phyloP scores from a whole-genome alignment of 2,329 filamentous ascomycete genomes.

The Nothophoma quercina region DNA sequence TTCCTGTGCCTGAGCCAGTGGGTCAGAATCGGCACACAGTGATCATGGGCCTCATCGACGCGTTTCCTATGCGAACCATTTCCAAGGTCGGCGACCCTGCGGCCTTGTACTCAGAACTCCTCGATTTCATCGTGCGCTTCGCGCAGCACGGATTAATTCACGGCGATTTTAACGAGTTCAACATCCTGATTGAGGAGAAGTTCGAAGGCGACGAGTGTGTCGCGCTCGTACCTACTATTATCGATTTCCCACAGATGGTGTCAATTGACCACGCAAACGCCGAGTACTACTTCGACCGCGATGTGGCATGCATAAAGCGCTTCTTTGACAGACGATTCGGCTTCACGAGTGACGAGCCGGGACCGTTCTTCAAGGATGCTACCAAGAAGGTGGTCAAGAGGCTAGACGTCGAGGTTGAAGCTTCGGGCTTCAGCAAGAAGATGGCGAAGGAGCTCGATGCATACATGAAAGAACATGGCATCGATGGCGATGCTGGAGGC shows the following conservation, averaged over 20 bases:
- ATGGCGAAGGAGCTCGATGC: slow-evolving; percentile 93
- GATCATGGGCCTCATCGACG: slow-evolving; percentile 93
- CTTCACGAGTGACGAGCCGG: slow-evolving; percentile 81
- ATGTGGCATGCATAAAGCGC: slow-evolving; percentile 92
- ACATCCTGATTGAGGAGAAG: slow-evolving; percentile 89
- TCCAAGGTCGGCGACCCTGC: slow-evolving; percentile 83
- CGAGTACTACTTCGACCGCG: slow-evolving; percentile 96
- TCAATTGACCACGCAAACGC: slow-evolving; percentile 94
- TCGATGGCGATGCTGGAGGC: slow-evolving; percentile 60
- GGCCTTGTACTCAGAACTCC: slow-evolving; percentile 87
- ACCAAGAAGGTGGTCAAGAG: slow-evolving; percentile 75
- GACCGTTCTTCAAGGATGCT: slow-evolving; percentile 85
- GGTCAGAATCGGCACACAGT: slow-evolving; percentile 94
- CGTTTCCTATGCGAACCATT: slow-evolving; percentile 90
- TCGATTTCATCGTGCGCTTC: slow-evolving; percentile 82
- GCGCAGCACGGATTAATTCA: slow-evolving; percentile 91
- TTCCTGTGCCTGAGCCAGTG: slow-evolving; percentile 87
- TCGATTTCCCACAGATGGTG: slow-evolving; percentile 98
- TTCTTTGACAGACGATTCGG: slow-evolving; percentile 92
- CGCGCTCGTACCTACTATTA: slow-evolving; percentile 79
- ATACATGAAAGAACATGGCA: slow-evolving; percentile 79
- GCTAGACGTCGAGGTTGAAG: slow-evolving; percentile 87
- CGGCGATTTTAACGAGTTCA: slow-evolving; percentile 99
- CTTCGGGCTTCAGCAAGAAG: slow-evolving; percentile 94
- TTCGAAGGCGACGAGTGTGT: slow-evolving; percentile 48